phyloP scores from a whole-genome alignment of 139 green algal genomes.

The Tetratostichococcus sp. region DNA sequence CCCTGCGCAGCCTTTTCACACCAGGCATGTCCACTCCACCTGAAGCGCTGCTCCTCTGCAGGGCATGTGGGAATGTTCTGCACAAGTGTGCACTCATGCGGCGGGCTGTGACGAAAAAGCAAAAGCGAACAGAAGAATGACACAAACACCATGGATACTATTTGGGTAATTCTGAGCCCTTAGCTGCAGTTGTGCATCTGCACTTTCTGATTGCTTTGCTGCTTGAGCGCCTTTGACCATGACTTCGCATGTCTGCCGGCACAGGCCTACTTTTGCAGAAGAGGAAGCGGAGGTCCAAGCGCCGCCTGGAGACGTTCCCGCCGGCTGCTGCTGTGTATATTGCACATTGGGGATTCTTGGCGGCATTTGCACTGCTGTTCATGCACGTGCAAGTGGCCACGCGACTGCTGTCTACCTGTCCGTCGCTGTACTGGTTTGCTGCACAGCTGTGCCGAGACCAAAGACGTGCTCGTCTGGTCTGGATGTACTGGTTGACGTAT shows the following conservation, averaged over 20 bases:
- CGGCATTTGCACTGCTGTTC: conserved; percentile 40
- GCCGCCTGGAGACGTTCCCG: conserved; percentile 11
- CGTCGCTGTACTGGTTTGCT: conserved; percentile 72
- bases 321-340: conserved; percentile 50
- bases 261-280: background rate
- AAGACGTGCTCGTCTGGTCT: conserved; percentile 17
- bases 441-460: conserved; percentile 12
- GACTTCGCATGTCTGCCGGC: background rate
- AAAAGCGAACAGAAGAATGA: background rate
- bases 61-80: too few species aligned
- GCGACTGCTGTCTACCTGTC: conserved; percentile 72
- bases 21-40: background rate
- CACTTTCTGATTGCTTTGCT: too few species aligned
- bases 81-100: too few species aligned
- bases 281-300: background rate
- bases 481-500: conserved; percentile 59
- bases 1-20: background rate
- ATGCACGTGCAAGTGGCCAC: conserved; percentile 86
- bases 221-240: background rate
- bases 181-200: too few species aligned
- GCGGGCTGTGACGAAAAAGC: background rate
- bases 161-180: conserved; percentile 6
- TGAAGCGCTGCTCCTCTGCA: too few species aligned
- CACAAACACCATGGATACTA: background rate
- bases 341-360: conserved; percentile 69